Evolutionary conservation across 129 eudicot genomes (phyloP).

Genomic region (Sambucus nigra): DNA sequence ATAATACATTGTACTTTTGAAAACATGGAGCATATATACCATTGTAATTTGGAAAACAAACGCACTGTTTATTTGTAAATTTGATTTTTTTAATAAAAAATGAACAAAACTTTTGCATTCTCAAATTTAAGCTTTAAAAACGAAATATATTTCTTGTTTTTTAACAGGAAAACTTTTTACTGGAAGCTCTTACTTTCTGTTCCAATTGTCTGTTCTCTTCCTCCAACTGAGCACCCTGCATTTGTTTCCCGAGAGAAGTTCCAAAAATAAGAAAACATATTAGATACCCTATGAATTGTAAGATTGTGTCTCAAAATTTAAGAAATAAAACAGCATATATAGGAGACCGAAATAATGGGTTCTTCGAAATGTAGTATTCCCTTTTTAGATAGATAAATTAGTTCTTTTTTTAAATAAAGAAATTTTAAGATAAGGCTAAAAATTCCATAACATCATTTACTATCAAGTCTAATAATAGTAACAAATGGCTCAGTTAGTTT

Average conservation of each 20-base stretch:
- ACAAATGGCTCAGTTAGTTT: background rate
- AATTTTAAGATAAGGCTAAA: too few species aligned
- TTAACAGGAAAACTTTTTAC: too few species aligned
- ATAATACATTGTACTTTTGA: too few species aligned
- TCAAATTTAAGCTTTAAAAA: background rate
- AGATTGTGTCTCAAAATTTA: too few species aligned
- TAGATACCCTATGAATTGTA: background rate
- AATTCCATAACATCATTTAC: too few species aligned
- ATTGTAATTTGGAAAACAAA: too few species aligned
- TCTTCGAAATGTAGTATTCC: too few species aligned
- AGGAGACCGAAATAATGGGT: too few species aligned
- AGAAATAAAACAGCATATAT: background rate
- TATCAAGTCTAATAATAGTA: background rate
- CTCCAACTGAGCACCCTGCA: slow-evolving; percentile 37
- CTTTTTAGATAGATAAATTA: too few species aligned
- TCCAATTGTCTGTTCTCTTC: slow-evolving; percentile 50
- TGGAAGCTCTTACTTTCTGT: slow-evolving; percentile 23
- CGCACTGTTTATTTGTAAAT: too few species aligned
- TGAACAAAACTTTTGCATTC: background rate
- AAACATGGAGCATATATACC: too few species aligned
- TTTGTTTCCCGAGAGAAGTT: background rate
- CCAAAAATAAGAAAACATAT: background rate
- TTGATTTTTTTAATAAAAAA: background rate
- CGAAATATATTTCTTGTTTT: too few species aligned
- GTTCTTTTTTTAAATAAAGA: background rate